Conservation (phyloP, 371 early-diverging fungal species). For the Zychaea mexicana region DNA sequence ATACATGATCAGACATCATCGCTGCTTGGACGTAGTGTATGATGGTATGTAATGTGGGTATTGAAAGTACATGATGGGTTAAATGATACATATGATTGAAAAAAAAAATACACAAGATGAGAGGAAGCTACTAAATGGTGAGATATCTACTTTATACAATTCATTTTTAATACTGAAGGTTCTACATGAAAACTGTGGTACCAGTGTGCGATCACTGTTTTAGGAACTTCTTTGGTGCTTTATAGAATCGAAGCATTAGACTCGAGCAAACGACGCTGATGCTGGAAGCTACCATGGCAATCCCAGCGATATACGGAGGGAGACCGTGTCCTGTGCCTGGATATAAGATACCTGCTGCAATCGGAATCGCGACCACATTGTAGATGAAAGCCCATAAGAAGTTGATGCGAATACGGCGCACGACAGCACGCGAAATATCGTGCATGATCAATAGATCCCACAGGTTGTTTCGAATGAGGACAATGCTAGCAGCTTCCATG, state of each 20-base stretch:
- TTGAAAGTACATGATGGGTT: too few species aligned
- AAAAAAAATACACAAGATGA: too few species aligned
- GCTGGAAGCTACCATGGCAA: slow-evolving; percentile 83
- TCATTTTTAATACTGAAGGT: too few species aligned
- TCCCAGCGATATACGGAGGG: slow-evolving; percentile 76
- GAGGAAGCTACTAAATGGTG: too few species aligned
- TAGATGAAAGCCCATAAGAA: slow-evolving; percentile 84
- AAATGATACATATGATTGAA: too few species aligned
- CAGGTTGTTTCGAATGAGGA: slow-evolving; percentile 73
- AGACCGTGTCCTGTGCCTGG: slow-evolving; percentile 53
- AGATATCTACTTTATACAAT: too few species aligned
- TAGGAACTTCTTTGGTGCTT: slow-evolving; percentile 27
- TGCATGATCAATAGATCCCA: slow-evolving; percentile 70
- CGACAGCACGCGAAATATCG: slow-evolving; percentile 62
- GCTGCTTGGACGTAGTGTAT: too few species aligned
- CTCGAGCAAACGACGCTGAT: slow-evolving; percentile 77
- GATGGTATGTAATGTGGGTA: too few species aligned
- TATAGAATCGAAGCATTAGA: slow-evolving; percentile 62
- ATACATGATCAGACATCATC: too few species aligned
- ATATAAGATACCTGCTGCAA: slow-evolving; percentile 80
- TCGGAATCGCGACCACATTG: slow-evolving; percentile 76
- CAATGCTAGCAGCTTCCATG: slow-evolving; percentile 77
- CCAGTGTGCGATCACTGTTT: too few species aligned
- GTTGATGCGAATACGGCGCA: slow-evolving; percentile 75
- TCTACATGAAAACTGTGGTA: too few species aligned